Conservation (phyloP, 306 rosid species). For the Begonia masoniana region DNA sequence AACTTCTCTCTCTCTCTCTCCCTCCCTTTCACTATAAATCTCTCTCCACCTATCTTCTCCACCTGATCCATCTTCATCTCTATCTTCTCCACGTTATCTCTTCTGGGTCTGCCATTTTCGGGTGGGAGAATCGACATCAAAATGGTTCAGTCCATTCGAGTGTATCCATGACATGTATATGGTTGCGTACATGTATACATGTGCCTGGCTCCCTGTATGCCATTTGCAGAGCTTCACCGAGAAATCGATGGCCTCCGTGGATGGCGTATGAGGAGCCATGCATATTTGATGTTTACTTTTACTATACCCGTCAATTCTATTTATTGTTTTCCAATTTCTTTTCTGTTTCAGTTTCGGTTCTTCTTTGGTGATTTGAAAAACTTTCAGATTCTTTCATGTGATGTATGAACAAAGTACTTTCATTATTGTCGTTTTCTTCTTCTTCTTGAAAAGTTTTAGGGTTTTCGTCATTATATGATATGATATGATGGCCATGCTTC, state of each 20-base stretch:
- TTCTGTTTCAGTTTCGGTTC: too few species aligned
- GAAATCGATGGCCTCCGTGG: constrained; percentile 58
- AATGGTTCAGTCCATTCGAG: too few species aligned
- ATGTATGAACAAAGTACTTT: constrained; percentile 1
- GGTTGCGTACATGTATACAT: constrained; percentile 7
- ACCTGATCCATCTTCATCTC: constrained; percentile 5
- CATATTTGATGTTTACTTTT: constrained; percentile 21
- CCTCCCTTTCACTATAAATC: constrained; percentile 1
- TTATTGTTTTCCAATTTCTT: too few species aligned
- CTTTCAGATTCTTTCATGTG: constrained; percentile 13
- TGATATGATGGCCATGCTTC: too few species aligned
- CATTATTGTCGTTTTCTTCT: constrained; percentile 4
- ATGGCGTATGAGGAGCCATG: constrained; percentile 99
- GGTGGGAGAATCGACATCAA: too few species aligned
- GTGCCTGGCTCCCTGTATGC: constrained; percentile 99
- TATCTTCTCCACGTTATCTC: background rate
- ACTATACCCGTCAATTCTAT: too few species aligned
- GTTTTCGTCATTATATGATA: constrained; percentile 1
- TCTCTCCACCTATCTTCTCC: constrained; percentile 3
- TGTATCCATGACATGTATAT: too few species aligned
- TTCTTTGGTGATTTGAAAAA: background rate
- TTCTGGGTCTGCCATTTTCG: too few species aligned
- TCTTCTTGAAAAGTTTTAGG: too few species aligned
- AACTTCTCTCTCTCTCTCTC: background rate
- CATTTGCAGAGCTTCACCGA: constrained; percentile 74